A percentile compares a stretch with the other conserved stretches of the same genome.
Evolutionary conservation across 2,329 filamentous ascomycete genomes (phyloP).

Genomic region (Colletotrichum tamarilloi): DNA sequence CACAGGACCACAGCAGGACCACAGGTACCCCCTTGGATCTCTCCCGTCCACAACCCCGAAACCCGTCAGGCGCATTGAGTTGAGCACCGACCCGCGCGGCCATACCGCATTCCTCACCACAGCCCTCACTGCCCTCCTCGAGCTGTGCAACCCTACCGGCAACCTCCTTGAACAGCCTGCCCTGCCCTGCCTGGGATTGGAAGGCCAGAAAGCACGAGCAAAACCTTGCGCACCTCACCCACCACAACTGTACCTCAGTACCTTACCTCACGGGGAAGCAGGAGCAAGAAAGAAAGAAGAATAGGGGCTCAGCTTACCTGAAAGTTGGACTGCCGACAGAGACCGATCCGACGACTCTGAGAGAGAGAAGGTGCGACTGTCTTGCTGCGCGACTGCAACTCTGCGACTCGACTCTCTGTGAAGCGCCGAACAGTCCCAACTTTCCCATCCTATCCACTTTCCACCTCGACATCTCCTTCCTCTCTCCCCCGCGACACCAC

Average conservation of each 20-base stretch:
- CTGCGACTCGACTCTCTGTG: conserved; percentile 15
- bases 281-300: neutral
- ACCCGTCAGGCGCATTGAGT: conserved; percentile 36
- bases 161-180: conserved; percentile 16
- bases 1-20: neutral
- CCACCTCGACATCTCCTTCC: neutral
- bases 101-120: conserved; percentile 13
- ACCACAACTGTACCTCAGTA: no score
- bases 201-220: neutral
- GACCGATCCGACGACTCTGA: conserved; percentile 16
- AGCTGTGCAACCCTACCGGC: conserved; percentile 4
- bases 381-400: neutral
- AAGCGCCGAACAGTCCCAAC: conserved; percentile 10
- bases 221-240: conserved; percentile 2
- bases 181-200: conserved; percentile 5
- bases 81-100: conserved; percentile 31
- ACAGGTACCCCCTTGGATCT: neutral
- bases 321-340: conserved; percentile 17
- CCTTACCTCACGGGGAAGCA: neutral
- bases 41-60: conserved; percentile 30
- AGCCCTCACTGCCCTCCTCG: neutral
- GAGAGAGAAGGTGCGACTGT: conserved; percentile 14
- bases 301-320: conserved; percentile 28
- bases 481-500: conserved; percentile 15
- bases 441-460: conserved; percentile 8